A percentile compares a stretch with the other conserved stretches of the same genome.
Evolutionary conservation across 352 stramenopile species (phyloP).

Genomic region (Globisporangium polare): DNA sequence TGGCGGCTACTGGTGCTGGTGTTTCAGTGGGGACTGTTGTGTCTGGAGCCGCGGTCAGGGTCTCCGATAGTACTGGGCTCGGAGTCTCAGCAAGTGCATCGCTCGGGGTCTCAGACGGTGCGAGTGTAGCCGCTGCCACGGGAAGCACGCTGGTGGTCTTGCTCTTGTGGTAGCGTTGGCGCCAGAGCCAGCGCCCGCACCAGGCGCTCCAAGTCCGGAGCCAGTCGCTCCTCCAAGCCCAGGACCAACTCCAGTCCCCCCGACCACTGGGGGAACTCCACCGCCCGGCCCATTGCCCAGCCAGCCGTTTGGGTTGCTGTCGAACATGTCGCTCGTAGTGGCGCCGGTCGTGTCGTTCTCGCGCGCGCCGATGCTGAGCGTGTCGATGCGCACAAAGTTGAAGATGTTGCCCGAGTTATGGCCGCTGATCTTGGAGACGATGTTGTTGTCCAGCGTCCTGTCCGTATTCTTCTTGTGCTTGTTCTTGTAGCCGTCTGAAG

Average conservation of each 20-base stretch:
- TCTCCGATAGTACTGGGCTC: neutral
- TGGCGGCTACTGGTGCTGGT: neutral
- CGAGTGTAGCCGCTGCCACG: neutral
- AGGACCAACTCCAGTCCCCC: neutral
- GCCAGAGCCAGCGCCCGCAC: neutral
- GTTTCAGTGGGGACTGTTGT: neutral
- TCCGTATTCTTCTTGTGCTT: constrained; percentile 11
- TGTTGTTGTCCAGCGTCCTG: constrained; percentile 15
- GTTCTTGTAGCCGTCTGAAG: neutral
- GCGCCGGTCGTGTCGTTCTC: constrained; percentile 2
- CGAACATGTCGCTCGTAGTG: neutral
- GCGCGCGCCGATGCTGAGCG: constrained; percentile 4
- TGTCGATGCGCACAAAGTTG: constrained; percentile 30
- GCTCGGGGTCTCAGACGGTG: neutral
- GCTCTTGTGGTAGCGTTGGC: neutral
- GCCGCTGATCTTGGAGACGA: constrained; percentile 24
- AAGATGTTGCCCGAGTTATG: constrained; percentile 42
- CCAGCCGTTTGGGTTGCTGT: neutral
- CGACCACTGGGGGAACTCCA: neutral
- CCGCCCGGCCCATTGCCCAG: neutral
- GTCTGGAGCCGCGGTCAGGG: neutral
- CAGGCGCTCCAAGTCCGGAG: neutral
- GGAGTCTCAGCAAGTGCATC: neutral
- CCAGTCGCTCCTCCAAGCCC: neutral
- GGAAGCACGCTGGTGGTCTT: neutral